Percentiles rank a stretch among this genome's conserved stretches.
Evolutionary conservation across 148 eudicot species (phyloP).

Genomic region (Chenopodium formosanum): DNA sequence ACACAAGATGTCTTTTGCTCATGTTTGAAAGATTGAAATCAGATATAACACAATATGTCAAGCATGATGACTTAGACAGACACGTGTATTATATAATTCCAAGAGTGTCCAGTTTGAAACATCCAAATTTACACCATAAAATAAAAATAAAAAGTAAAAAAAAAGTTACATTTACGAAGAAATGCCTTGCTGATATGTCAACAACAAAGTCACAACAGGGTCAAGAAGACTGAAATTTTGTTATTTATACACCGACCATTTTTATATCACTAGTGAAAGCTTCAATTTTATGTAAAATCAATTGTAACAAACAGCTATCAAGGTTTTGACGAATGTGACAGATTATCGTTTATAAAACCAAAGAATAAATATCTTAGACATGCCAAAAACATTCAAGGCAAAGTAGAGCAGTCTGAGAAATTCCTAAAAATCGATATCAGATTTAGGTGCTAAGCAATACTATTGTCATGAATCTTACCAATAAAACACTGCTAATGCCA

Average conservation of each 20-base stretch:
- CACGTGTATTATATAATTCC: not conserved
- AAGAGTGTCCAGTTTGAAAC: not conserved
- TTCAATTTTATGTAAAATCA: not conserved
- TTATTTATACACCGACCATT: not conserved
- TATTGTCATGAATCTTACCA: conserved; percentile 39
- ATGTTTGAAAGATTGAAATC: not conserved
- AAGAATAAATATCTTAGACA: too few species aligned
- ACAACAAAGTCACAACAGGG: not conserved
- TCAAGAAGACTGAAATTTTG: not conserved
- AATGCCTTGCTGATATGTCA: not conserved
- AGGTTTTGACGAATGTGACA: not conserved
- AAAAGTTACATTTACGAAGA: not conserved
- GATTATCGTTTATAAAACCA: not conserved
- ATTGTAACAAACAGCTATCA: not conserved
- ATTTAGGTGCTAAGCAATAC: not conserved
- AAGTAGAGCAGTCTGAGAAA: not conserved
- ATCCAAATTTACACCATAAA: not conserved
- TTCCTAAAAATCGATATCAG: not conserved
- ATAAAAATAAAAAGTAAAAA: not conserved
- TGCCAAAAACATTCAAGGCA: not conserved
- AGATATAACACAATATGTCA: not conserved
- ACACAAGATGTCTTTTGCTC: not conserved
- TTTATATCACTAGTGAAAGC: not conserved
- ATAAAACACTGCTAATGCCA: conserved; percentile 64
- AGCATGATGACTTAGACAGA: not conserved